Conservation (phyloP, 2,329 filamentous ascomycete species). For the Fusarium penzigii region DNA sequence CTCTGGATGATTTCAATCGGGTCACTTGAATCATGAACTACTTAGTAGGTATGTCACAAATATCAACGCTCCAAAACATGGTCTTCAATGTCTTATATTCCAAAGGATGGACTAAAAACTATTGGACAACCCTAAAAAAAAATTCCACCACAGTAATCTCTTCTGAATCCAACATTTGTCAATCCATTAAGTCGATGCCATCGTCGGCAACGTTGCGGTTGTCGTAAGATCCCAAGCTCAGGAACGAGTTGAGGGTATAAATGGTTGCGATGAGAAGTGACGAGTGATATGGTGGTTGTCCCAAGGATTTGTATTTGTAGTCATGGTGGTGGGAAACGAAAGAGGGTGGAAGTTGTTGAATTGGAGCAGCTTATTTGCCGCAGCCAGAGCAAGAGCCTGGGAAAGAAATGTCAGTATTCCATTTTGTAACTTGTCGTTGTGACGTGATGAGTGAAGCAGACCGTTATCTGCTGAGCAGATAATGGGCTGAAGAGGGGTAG, state of each 20-base stretch:
- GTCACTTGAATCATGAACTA: not conserved
- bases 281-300: slow-evolving; percentile 8
- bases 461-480: not conserved
- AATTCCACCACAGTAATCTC: slow-evolving; percentile 7
- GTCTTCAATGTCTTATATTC: slow-evolving; percentile 7
- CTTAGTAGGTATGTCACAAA: not conserved
- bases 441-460: not conserved
- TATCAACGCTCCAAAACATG: not conserved
- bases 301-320: slow-evolving; percentile 9
- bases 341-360: not conserved
- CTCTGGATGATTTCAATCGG: too few species aligned
- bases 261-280: slow-evolving; percentile 11
- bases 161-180: slow-evolving; percentile 12
- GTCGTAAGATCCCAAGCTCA: not conserved
- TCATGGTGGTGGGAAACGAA: slow-evolving; percentile 12
- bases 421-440: not conserved
- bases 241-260: slow-evolving; percentile 7
- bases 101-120: slow-evolving; percentile 21
- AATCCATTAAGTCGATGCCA: not conserved
- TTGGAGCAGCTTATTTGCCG: slow-evolving; percentile 25
- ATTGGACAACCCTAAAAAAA: slow-evolving; percentile 19
- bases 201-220: not conserved
- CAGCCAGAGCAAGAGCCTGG: slow-evolving; percentile 37
- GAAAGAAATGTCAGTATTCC: slow-evolving; percentile 9
- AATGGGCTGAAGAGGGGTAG: too few species aligned